Percentiles rank a stretch among this genome's conserved stretches.
Evolutionary conservation across 2,329 filamentous ascomycete species (phyloP).

Genomic region (Paecilomyces variotii): DNA sequence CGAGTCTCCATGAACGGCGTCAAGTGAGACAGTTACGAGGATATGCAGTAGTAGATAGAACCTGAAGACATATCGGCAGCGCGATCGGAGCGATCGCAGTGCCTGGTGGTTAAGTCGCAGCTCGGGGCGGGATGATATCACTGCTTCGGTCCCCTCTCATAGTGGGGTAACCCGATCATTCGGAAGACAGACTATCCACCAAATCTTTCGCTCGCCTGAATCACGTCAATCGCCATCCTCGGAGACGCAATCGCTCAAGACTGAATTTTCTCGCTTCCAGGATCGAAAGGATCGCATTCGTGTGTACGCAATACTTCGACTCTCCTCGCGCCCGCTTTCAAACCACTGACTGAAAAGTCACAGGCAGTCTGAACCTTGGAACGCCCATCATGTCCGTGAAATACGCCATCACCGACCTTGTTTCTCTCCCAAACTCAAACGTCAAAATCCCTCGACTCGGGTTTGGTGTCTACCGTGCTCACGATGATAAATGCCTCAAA

Average conservation of each 20-base stretch:
- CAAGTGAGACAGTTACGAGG: not conserved
- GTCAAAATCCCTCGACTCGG: slow-evolving; percentile 57
- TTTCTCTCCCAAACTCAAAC: slow-evolving; percentile 44
- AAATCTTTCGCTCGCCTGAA: slow-evolving; percentile 1
- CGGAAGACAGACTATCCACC: not conserved
- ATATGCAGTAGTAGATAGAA: not conserved
- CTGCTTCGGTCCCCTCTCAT: slow-evolving; percentile 3
- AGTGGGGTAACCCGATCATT: slow-evolving; percentile 6
- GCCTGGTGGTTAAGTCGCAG: not conserved
- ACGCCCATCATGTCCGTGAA: slow-evolving; percentile 23
- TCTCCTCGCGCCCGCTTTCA: not conserved
- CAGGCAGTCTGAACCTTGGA: not conserved
- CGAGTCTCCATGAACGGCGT: not conserved
- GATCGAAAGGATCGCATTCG: not conserved
- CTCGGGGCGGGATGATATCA: slow-evolving; percentile 11
- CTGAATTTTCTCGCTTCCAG: not conserved
- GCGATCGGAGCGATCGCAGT: not conserved
- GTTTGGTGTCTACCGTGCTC: slow-evolving; percentile 63
- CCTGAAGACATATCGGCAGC: not conserved
- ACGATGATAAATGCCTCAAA: slow-evolving; percentile 44
- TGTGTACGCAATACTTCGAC: not conserved
- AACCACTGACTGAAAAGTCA: not conserved
- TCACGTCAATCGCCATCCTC: not conserved
- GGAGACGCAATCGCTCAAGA: not conserved
- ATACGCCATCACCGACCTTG: slow-evolving; percentile 39